phyloP scores from a whole-genome alignment of 768 basidiomycete species.

The Tricholomella constricta region DNA sequence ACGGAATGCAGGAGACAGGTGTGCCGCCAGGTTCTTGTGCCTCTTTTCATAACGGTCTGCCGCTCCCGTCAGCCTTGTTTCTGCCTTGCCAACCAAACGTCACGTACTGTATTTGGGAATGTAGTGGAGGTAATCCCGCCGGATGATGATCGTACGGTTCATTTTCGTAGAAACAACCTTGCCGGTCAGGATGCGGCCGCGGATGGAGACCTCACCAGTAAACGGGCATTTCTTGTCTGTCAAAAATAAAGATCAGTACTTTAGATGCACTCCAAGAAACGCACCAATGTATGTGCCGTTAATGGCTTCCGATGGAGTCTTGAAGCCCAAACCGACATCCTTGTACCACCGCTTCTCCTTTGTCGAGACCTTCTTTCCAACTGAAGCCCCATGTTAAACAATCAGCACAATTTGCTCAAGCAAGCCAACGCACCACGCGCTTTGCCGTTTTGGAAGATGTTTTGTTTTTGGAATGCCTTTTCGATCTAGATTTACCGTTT shows the following conservation, averaged over 20 bases:
- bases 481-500: slow-evolving; percentile 63
- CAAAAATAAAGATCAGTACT: slow-evolving; percentile 4
- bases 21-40: slow-evolving; percentile 98
- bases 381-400: slow-evolving; percentile 37
- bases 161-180: slow-evolving; percentile 99
- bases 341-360: slow-evolving; percentile 99
- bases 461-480: slow-evolving; percentile 97
- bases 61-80: slow-evolving; percentile 8
- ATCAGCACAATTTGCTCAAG: neutral
- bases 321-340: slow-evolving; percentile 96
- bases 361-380: slow-evolving; percentile 88
- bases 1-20: slow-evolving; percentile 98
- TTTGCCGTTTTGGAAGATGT: slow-evolving; percentile 98
- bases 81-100: neutral
- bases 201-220: slow-evolving; percentile 95
- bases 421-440: slow-evolving; percentile 72
- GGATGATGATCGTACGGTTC: slow-evolving; percentile 98
- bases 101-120: slow-evolving; percentile 96
- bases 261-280: slow-evolving; percentile 31
- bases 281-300: slow-evolving; percentile 94
- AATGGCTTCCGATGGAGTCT: slow-evolving; percentile 95
- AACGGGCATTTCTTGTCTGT: slow-evolving; percentile 99
- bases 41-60: slow-evolving; percentile 97
- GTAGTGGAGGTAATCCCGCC: slow-evolving; percentile 93
- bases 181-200: slow-evolving; percentile 97